Conservation (phyloP, 345 rosid genomes). For the Corchorus olitorius region DNA sequence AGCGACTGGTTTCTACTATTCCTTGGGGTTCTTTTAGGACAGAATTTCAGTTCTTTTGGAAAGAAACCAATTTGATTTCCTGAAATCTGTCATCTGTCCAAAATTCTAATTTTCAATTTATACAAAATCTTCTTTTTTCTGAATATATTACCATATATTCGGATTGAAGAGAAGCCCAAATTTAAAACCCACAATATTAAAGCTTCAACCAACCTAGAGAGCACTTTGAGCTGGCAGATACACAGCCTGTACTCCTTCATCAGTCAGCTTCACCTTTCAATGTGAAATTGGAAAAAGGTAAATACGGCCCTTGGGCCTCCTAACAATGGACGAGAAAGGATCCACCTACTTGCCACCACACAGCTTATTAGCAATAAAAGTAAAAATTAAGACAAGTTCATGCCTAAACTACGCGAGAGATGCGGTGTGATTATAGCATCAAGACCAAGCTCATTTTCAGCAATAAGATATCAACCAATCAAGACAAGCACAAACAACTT, state of each 20-base stretch:
- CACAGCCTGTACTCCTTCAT: neutral
- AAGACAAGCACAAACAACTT: slow-evolving; percentile 6
- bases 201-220: neutral
- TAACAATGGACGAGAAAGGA: neutral
- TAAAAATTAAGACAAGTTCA: neutral
- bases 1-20: too few relatives aligned
- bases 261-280: neutral
- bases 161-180: neutral
- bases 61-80: neutral
- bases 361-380: neutral
- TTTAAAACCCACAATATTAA: neutral
- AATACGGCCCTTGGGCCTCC: neutral
- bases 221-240: neutral
- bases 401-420: neutral
- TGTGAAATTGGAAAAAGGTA: neutral
- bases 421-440: neutral
- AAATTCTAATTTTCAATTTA: neutral
- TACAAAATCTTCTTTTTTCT: neutral
- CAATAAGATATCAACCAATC: neutral
- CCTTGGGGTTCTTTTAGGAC: too few relatives aligned
- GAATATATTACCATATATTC: neutral
- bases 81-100: neutral
- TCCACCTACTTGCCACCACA: neutral
- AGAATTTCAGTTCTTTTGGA: neutral
- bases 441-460: neutral